Evolutionary conservation across 192 early-diverging fungal species (phyloP), one percentile per base, ranked within the genome.

Genomic region (Podila epicladia): DNA sequence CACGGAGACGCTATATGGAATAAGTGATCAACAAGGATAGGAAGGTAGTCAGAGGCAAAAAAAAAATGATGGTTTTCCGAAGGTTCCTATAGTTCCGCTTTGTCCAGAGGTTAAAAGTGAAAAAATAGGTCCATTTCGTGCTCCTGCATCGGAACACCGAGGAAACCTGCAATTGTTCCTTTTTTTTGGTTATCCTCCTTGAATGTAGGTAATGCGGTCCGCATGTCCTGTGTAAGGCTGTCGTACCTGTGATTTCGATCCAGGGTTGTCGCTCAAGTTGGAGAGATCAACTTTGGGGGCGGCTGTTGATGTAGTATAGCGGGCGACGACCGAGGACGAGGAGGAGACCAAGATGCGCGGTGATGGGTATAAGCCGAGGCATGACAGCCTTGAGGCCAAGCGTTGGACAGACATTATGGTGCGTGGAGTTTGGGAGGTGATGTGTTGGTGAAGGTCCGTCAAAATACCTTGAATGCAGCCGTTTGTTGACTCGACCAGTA

Each of bases 1-100:
- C 73, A 55, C 94, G 90, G 63, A 82, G 79, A 62, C 87, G 85
- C 87, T 88, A 71, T 55, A 32, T 32, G 35, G 26, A 49, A 31
- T n/a, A 31, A 33, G 20, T 5, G 31, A 38, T n/a, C 20, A 33
- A 64, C 35, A 13, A 8, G 9, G 35, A 11, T 20, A 29, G 50
- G 8, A 48, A 33, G 11, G 19, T 9, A 0, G 20, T 58, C 50
- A 55, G 20, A 26, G 28, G 17, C 53, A 48, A 20, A n/a, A 15
- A 41, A 15, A 45, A 45, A 45, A 45, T 15, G 2, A 15, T 28
- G 5, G 57, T 20, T 65, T 33, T 65, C 64, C 57, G 24, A 58
- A 11, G 57, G 4, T 29, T 58, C 22, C 57, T 58, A 15, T 45
- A 15, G 41, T 45, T 45, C 41, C 12, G 41, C 41, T 45, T 45